Conservation (phyloP, 192 early-diverging fungal species). For the Mycoemilia scoparia region DNA sequence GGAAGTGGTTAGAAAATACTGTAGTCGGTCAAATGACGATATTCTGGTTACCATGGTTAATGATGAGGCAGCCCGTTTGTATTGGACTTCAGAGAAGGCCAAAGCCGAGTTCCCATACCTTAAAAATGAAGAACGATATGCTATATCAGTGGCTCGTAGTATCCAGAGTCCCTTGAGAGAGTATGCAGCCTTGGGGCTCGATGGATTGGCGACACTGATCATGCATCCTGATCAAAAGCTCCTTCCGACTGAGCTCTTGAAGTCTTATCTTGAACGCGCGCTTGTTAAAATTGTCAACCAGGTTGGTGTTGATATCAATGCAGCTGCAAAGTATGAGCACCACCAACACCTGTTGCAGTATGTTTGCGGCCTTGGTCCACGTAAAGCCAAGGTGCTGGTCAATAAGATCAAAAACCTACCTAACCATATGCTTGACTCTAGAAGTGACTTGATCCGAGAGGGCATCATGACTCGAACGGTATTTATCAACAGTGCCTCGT, state of each 20-base stretch:
- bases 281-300: conserved; percentile 71
- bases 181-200: conserved; percentile 55
- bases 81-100: conserved; percentile 58
- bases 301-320: conserved; percentile 83
- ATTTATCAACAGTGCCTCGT: conserved; percentile 88
- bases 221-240: conserved; percentile 61
- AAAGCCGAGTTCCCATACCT: conserved; percentile 47
- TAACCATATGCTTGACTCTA: conserved; percentile 30
- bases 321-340: conserved; percentile 45
- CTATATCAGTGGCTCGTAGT: conserved; percentile 62
- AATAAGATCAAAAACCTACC: conserved; percentile 15
- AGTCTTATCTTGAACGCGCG: conserved; percentile 57
- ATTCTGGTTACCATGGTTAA: conserved; percentile 50
- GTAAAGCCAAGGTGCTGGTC: conserved; percentile 71
- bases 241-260: conserved; percentile 44
- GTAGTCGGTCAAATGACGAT: conserved; percentile 26
- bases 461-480: conserved; percentile 47
- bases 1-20: conserved; percentile 31
- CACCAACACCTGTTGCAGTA: conserved; percentile 58
- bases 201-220: conserved; percentile 38
- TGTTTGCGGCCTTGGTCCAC: conserved; percentile 79
- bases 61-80: conserved; percentile 78
- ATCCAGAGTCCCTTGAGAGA: conserved; percentile 67
- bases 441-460: conserved; percentile 50
- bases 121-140: conserved; percentile 62